Evolutionary conservation across 352 stramenopile genomes (phyloP).

Genomic region (Globisporangium echinulatum): DNA sequence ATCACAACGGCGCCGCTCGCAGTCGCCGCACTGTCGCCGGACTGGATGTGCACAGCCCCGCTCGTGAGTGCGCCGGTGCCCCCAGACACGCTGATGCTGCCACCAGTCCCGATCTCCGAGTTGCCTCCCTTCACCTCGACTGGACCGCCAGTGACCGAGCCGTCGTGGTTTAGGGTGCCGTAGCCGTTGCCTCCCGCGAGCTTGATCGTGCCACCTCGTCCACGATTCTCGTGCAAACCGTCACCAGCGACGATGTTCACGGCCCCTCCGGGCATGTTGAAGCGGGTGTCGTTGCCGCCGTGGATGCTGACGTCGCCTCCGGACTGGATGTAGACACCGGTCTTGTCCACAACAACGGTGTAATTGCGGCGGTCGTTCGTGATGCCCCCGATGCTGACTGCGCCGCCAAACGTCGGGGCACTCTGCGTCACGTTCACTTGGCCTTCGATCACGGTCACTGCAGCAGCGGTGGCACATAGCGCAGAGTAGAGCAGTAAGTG

Average conservation of each 20-base stretch:
- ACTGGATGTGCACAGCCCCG: conserved; percentile 40
- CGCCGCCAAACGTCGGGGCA: conserved; percentile 28
- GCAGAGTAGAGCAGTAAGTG: conserved; percentile 6
- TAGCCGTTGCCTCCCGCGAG: conserved; percentile 66
- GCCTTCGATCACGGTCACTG: conserved; percentile 51
- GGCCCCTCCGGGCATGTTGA: conserved; percentile 53
- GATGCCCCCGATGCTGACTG: conserved; percentile 28
- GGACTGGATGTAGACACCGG: conserved; percentile 28
- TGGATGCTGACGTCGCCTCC: conserved; percentile 45
- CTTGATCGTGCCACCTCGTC: conserved; percentile 64
- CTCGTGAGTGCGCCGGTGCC: conserved; percentile 39
- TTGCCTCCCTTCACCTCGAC: conserved; percentile 62
- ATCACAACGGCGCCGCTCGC: conserved; percentile 54
- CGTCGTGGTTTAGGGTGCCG: conserved; percentile 63
- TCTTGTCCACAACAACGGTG: conserved; percentile 34
- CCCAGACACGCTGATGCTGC: conserved; percentile 39
- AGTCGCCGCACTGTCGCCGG: conserved; percentile 28
- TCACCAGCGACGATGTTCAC: conserved; percentile 57
- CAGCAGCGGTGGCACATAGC: conserved; percentile 12
- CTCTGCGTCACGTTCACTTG: conserved; percentile 51
- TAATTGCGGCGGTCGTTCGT: conserved; percentile 32
- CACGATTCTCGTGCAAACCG: conserved; percentile 71
- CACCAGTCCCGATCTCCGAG: conserved; percentile 56
- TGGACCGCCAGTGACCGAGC: conserved; percentile 65
- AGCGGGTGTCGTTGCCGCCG: conserved; percentile 58